These are phyloP conservation scores for Sphagnum contortum DNA, from an alignment of 225 moss, liverwort and hornwort species.

Conservation along the genomic window DNA sequence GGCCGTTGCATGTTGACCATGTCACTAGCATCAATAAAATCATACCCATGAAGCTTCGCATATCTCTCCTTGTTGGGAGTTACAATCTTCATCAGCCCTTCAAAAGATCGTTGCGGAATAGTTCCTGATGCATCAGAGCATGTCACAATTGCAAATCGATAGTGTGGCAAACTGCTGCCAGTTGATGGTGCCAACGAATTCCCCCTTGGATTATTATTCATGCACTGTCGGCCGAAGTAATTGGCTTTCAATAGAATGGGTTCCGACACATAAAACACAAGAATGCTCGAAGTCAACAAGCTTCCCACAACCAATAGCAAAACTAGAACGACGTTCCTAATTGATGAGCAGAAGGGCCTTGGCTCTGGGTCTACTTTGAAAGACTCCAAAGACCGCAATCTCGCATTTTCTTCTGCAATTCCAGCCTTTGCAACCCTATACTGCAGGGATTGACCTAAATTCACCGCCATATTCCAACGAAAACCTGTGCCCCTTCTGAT, in stretches of 20 bases:
- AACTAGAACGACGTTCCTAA: conserved; percentile 35
- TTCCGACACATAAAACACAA: conserved; percentile 62
- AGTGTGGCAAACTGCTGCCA: conserved; percentile 36
- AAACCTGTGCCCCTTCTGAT: too few relatives aligned
- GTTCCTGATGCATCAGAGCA: conserved; percentile 91
- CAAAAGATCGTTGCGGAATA: conserved; percentile 86
- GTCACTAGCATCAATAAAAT: conserved; percentile 88
- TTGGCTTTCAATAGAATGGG: conserved; percentile 66
- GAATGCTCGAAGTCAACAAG: conserved; percentile 23
- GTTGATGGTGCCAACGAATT: conserved; percentile 22
- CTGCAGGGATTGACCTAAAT: too few relatives aligned
- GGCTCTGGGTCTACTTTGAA: conserved; percentile 57
- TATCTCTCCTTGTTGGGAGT: conserved; percentile 80
- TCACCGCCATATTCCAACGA: too few relatives aligned
- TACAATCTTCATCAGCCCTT: conserved; percentile 91
- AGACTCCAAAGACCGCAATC: conserved; percentile 45
- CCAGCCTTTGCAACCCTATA: too few relatives aligned
- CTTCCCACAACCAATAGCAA: conserved; percentile 41
- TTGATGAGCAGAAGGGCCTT: conserved; percentile 59
- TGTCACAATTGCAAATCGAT: conserved; percentile 85
- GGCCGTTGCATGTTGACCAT: conserved; percentile 77
- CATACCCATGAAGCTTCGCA: conserved; percentile 83
- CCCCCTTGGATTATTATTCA: conserved; percentile 9
- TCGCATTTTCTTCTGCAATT: background rate
- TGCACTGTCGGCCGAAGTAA: conserved; percentile 76